Percentiles rank a stretch among this genome's conserved stretches.
phyloP scores from a whole-genome alignment of 257 asterid genomes.

The Salvia hispanica region DNA sequence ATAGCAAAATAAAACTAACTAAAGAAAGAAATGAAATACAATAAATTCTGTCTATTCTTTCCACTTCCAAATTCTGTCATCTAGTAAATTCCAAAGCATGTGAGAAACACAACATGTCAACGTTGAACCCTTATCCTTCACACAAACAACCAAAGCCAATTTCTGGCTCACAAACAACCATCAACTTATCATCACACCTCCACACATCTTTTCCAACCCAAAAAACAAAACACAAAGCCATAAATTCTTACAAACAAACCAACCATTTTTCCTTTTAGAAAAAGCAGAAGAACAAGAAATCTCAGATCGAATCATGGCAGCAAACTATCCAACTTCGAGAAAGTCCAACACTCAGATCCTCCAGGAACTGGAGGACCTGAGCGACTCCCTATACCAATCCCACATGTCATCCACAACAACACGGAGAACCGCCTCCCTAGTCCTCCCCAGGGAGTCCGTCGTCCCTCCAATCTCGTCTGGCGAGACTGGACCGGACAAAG shows the following conservation, averaged over 20 bases:
- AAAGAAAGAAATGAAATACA: too few species aligned
- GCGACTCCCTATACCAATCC: constrained; percentile 62
- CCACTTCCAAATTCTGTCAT: too few species aligned
- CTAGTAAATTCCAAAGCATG: too few species aligned
- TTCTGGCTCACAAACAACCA: constrained; percentile 60
- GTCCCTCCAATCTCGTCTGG: constrained; percentile 37
- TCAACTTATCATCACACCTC: constrained; percentile 31
- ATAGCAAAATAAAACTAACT: too few species aligned
- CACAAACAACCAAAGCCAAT: constrained; percentile 43
- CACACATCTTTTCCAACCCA: constrained; percentile 40
- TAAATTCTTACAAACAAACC: background rate
- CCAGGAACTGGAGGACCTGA: constrained; percentile 79
- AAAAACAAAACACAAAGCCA: constrained; percentile 18
- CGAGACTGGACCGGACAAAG: constrained; percentile 30
- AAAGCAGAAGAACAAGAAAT: too few species aligned
- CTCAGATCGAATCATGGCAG: constrained; percentile 35
- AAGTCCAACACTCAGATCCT: constrained; percentile 67
- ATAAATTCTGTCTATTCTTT: too few species aligned
- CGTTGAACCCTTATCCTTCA: constrained; percentile 67
- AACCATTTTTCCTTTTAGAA: background rate
- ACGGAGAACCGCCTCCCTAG: constrained; percentile 75
- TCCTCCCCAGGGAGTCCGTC: constrained; percentile 56
- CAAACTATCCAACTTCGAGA: constrained; percentile 39
- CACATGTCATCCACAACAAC: constrained; percentile 24
- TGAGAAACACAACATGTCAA: constrained; percentile 2